These are phyloP conservation scores for Rubroboletus satanas DNA, from an alignment of 768 basidiomycete species.

Conservation along the genomic window DNA sequence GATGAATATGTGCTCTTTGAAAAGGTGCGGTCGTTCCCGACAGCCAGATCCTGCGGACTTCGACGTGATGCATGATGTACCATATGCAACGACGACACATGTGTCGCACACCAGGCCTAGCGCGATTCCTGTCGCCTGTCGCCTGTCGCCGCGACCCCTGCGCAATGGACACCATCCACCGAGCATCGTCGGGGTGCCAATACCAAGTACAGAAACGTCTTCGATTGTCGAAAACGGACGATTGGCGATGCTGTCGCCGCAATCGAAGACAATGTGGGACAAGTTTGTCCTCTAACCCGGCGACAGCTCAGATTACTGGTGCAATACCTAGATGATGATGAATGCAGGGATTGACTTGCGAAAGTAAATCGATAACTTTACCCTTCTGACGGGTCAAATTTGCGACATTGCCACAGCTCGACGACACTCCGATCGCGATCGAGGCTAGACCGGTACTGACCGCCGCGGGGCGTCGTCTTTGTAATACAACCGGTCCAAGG, in stretches of 20 bases:
- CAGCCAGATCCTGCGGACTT: neutral
- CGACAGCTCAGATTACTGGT: neutral
- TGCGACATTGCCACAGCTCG: neutral
- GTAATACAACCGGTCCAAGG: slow-evolving; percentile 10
- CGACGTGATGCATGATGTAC: neutral
- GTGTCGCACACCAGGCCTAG: too few species aligned
- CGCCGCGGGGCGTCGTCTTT: neutral
- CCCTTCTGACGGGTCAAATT: neutral
- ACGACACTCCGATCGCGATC: neutral
- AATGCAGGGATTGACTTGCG: neutral
- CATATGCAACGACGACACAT: neutral
- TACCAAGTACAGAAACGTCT: too few species aligned
- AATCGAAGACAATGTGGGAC: too few species aligned
- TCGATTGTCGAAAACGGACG: too few species aligned
- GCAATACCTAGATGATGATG: neutral
- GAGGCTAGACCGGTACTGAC: neutral
- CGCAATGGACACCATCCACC: too few species aligned
- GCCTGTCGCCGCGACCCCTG: too few species aligned
- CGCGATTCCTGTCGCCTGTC: too few species aligned
- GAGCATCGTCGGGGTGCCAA: too few species aligned
- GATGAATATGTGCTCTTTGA: neutral
- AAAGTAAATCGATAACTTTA: neutral
- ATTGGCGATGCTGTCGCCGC: too few species aligned
- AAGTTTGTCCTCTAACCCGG: too few species aligned
- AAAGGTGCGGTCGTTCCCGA: neutral